Percentiles rank a stretch among this genome's conserved stretches.
Conservation (phyloP, 345 rosid genomes). For the Salix purpurea region DNA sequence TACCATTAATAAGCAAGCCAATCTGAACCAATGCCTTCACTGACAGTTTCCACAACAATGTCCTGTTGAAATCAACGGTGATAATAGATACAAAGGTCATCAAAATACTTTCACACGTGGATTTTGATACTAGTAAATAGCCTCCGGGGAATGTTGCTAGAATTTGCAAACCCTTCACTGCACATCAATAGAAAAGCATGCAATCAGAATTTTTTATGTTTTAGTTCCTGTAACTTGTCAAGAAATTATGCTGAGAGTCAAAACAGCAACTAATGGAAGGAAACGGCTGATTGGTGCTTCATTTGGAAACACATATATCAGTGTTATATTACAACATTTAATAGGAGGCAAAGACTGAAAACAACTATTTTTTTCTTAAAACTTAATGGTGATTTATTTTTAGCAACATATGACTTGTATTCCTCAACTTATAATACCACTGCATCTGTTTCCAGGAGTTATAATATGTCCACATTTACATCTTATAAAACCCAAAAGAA, state of each 20-base stretch:
- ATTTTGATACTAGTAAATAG: slow-evolving; percentile 42
- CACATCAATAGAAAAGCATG: slow-evolving; percentile 20
- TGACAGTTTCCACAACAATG: slow-evolving; percentile 56
- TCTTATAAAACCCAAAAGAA: not conserved
- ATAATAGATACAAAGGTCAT: slow-evolving; percentile 47
- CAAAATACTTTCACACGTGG: slow-evolving; percentile 63
- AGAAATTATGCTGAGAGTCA: not conserved
- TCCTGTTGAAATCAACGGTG: slow-evolving; percentile 37
- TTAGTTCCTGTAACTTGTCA: not conserved
- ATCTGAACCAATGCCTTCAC: slow-evolving; percentile 65
- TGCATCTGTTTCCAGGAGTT: not conserved
- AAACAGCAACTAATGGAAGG: not conserved
- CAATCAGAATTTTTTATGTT: not conserved
- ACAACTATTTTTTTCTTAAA: no score
- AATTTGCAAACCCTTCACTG: slow-evolving; percentile 83
- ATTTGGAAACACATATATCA: no score
- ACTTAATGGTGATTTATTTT: no score
- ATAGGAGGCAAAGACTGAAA: no score
- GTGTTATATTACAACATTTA: not conserved
- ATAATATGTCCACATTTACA: not conserved
- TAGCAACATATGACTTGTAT: no score
- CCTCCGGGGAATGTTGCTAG: slow-evolving; percentile 59
- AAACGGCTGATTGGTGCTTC: no score
- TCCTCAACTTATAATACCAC: no score
- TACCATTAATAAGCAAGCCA: slow-evolving; percentile 56